Evolutionary conservation across 1,139 yeast species (phyloP).

Genomic region (Saccharomyces hybrid): DNA sequence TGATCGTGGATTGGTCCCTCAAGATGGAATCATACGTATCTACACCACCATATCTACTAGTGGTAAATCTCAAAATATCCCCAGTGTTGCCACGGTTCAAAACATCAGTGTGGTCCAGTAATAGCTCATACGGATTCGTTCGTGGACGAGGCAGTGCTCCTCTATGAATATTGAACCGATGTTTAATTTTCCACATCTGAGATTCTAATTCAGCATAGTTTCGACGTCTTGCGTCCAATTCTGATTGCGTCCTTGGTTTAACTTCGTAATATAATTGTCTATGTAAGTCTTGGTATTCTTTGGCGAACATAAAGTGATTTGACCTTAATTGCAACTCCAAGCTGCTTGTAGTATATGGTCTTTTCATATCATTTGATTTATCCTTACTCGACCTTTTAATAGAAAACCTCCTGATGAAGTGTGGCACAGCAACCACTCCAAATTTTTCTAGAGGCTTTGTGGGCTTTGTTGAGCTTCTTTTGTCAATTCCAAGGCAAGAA

Average conservation of each 20-base stretch:
- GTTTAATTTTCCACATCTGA: slow-evolving; percentile 24
- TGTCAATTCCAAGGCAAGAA: slow-evolving; percentile 1
- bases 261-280: slow-evolving; percentile 6
- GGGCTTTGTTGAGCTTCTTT: not conserved
- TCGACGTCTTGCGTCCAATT: slow-evolving; percentile 10
- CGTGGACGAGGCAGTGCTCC: slow-evolving; percentile 20
- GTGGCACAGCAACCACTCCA: slow-evolving; percentile 13
- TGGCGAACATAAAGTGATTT: slow-evolving; percentile 7
- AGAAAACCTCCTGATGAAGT: slow-evolving; percentile 9
- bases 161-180: slow-evolving; percentile 18
- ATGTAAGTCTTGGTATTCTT: slow-evolving; percentile 12
- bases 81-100: slow-evolving; percentile 23
- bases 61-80: slow-evolving; percentile 24
- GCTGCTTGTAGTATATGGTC: slow-evolving; percentile 11
- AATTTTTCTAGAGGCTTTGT: slow-evolving; percentile 4
- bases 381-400: slow-evolving; percentile 2
- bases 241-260: slow-evolving; percentile 3
- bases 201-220: slow-evolving; percentile 14
- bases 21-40: slow-evolving; percentile 4
- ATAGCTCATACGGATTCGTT: slow-evolving; percentile 21
- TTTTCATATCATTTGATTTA: not conserved
- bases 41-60: slow-evolving; percentile 24
- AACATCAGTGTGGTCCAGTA: slow-evolving; percentile 23
- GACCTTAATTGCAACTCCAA: slow-evolving; percentile 13
- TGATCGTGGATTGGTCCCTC: not conserved